Evolutionary conservation across 345 rosid species (phyloP).

Genomic region (Salix brachista): DNA sequence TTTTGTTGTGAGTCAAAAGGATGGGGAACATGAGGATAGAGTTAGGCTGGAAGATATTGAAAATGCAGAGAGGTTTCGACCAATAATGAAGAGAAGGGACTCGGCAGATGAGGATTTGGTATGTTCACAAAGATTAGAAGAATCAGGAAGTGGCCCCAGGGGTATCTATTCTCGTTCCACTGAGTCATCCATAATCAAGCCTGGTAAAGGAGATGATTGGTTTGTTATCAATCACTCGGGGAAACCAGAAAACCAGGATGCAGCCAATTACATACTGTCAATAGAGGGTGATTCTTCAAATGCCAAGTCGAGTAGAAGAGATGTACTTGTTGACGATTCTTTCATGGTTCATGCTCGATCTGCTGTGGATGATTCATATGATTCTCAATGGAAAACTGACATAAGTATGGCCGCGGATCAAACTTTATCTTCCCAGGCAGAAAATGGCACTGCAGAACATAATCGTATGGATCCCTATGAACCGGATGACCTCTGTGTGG

Average conservation of each 20-base stretch:
- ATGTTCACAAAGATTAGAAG: constrained; percentile 41
- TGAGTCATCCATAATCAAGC: constrained; percentile 38
- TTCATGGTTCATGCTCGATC: constrained; percentile 59
- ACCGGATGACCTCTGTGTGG: constrained; percentile 61
- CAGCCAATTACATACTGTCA: constrained; percentile 19
- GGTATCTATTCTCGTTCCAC: constrained; percentile 29
- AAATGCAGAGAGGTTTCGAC: constrained; percentile 37
- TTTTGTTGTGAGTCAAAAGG: constrained; percentile 33
- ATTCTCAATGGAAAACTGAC: constrained; percentile 62
- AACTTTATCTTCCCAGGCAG: constrained; percentile 30
- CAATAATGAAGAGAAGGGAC: constrained; percentile 49
- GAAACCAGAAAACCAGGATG: constrained; percentile 31
- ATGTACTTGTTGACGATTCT: constrained; percentile 56
- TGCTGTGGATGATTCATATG: constrained; percentile 35
- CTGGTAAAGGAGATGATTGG: constrained; percentile 63
- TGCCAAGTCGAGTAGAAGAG: constrained; percentile 35
- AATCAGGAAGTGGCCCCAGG: constrained; percentile 29
- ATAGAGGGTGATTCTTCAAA: constrained; percentile 19
- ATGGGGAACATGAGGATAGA: constrained; percentile 32
- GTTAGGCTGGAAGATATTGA: constrained; percentile 37
- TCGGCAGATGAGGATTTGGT: constrained; percentile 46
- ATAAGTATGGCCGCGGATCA: constrained; percentile 59
- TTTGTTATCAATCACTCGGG: constrained; percentile 33
- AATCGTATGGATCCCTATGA: constrained; percentile 32
- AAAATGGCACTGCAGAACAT: constrained; percentile 31